Percentiles rank a stretch among this genome's conserved stretches.
Conservation (phyloP, 371 early-diverging fungal species). For the Mortierella sp. region DNA sequence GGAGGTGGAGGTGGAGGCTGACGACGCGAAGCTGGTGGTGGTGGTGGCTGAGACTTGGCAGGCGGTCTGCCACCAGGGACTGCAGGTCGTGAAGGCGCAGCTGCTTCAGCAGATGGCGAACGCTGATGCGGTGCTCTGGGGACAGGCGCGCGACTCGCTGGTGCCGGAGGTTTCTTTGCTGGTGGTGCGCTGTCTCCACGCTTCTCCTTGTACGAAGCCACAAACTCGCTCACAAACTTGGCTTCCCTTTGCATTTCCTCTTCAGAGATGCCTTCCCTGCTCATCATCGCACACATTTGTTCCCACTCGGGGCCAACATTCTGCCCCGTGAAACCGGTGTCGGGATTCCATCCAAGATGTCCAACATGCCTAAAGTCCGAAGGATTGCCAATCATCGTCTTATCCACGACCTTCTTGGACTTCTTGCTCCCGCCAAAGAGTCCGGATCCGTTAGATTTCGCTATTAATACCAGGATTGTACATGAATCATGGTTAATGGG, state of each 20-base stretch:
- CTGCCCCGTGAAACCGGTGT: constrained; percentile 69
- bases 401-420: constrained; percentile 68
- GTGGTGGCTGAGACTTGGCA: constrained; percentile 50
- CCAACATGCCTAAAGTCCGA: constrained; percentile 82
- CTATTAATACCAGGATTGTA: constrained; percentile 22
- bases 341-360: constrained; percentile 83
- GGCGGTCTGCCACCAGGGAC: constrained; percentile 35
- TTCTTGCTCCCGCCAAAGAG: constrained; percentile 48
- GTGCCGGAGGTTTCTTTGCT: constrained; percentile 26
- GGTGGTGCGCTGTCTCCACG: constrained; percentile 56
- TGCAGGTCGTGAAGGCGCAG: constrained; percentile 41
- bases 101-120: constrained; percentile 29
- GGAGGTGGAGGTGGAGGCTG: constrained; percentile 52
- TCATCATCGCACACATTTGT: constrained; percentile 76
- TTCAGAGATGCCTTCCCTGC: constrained; percentile 84
- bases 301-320: constrained; percentile 69
- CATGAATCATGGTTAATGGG: background rate
- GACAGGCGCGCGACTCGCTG: constrained; percentile 38
- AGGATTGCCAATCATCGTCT: constrained; percentile 80
- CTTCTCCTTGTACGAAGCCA: constrained; percentile 39
- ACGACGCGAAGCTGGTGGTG: constrained; percentile 52
- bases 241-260: constrained; percentile 69
- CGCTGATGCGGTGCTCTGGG: constrained; percentile 49
- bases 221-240: constrained; percentile 62
- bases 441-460: constrained; percentile 40